Conservation (phyloP, 345 rosid species). For the Rhodamnia argentea region DNA sequence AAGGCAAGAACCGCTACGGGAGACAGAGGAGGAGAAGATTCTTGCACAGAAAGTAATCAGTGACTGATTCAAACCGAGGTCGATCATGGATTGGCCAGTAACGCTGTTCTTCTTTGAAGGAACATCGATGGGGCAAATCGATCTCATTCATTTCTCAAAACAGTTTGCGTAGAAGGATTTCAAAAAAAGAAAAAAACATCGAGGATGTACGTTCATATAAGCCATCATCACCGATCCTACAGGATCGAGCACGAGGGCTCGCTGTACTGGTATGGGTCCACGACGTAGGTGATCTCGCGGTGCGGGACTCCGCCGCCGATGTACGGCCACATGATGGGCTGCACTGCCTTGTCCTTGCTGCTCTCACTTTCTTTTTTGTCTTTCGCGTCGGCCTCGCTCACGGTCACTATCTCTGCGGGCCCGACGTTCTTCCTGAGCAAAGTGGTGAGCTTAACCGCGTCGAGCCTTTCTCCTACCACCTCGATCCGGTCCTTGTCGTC, state of each 20-base stretch:
- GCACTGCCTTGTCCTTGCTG: neutral
- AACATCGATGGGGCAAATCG: neutral
- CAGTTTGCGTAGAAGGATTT: neutral
- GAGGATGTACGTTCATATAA: neutral
- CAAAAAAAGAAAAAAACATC: neutral
- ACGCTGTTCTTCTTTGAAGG: neutral
- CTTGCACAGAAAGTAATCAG: neutral
- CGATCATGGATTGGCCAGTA: neutral
- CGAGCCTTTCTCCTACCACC: neutral
- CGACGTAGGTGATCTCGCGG: neutral
- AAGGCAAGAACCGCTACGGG: neutral
- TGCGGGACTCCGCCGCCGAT: neutral
- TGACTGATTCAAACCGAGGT: neutral
- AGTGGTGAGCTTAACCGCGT: neutral
- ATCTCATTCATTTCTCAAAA: neutral
- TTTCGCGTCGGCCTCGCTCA: neutral
- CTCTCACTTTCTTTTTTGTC: neutral
- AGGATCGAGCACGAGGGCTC: neutral
- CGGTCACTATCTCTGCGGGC: neutral
- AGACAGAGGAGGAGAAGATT: neutral
- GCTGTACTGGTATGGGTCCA: neutral
- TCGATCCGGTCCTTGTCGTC: neutral
- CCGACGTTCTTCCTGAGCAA: neutral
- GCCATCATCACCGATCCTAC: neutral
- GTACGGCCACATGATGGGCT: neutral